Percentiles rank a stretch among this genome's conserved stretches.
Conservation (phyloP, 2,329 filamentous ascomycete species). For the Cladosporium sp. region DNA sequence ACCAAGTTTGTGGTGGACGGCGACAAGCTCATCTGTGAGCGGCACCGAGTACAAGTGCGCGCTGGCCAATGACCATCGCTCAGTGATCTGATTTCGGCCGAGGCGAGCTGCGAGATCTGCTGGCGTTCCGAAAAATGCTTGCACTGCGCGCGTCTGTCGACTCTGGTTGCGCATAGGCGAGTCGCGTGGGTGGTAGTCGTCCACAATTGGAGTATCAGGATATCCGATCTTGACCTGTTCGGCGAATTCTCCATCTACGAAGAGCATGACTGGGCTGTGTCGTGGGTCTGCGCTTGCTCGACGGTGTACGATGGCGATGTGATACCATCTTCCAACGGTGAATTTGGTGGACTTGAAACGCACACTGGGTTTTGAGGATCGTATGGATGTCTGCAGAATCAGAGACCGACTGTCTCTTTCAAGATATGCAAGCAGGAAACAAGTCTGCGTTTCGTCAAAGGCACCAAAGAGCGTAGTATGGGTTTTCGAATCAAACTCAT, state of each 20-base stretch:
- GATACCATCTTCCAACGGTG: slow-evolving; percentile 80
- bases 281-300: slow-evolving; percentile 28
- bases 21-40: slow-evolving; percentile 85
- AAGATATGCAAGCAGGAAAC: slow-evolving; percentile 89
- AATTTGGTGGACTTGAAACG: slow-evolving; percentile 86
- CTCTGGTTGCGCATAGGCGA: slow-evolving; percentile 35
- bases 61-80: slow-evolving; percentile 85
- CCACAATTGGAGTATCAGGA: slow-evolving; percentile 66
- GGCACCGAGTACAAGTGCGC: slow-evolving; percentile 86
- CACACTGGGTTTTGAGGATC: slow-evolving; percentile 81
- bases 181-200: slow-evolving; percentile 18
- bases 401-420: slow-evolving; percentile 92
- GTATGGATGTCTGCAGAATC: slow-evolving; percentile 93
- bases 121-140: slow-evolving; percentile 92
- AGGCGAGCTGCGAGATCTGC: slow-evolving; percentile 77
- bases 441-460: slow-evolving; percentile 87
- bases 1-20: slow-evolving; percentile 87
- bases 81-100: slow-evolving; percentile 70
- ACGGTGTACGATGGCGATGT: slow-evolving; percentile 84
- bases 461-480: slow-evolving; percentile 97
- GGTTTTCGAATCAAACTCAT: slow-evolving; percentile 77
- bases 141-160: slow-evolving; percentile 59
- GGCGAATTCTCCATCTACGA: slow-evolving; percentile 88
- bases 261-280: slow-evolving; percentile 66
- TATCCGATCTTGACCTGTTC: slow-evolving; percentile 91